phyloP scores from a whole-genome alignment of 169 alveolate genomes.

The Plasmodium relictum region DNA sequence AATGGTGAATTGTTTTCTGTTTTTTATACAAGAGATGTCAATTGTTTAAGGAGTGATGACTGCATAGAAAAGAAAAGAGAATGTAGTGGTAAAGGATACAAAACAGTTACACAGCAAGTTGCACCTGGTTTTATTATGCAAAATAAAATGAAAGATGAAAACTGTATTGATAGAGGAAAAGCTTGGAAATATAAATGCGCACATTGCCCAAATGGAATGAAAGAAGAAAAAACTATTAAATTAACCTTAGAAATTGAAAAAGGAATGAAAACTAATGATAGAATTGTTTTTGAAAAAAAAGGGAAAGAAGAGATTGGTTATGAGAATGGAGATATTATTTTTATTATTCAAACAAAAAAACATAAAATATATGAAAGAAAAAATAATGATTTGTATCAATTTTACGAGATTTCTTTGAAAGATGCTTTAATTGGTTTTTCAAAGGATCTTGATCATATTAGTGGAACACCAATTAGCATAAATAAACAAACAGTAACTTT shows the following conservation, averaged over 20 bases:
- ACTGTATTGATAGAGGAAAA: slow-evolving; percentile 87
- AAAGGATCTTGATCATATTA: slow-evolving; percentile 84
- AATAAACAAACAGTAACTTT: slow-evolving; percentile 86
- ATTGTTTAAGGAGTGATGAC: slow-evolving; percentile 87
- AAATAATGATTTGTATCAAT: slow-evolving; percentile 86
- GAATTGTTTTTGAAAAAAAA: slow-evolving; percentile 86
- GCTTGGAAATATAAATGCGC: slow-evolving; percentile 88
- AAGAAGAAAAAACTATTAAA: slow-evolving; percentile 79
- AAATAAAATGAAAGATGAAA: slow-evolving; percentile 88
- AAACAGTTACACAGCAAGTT: slow-evolving; percentile 87
- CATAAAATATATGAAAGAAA: slow-evolving; percentile 84
- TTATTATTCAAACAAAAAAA: slow-evolving; percentile 81
- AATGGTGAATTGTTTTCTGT: slow-evolving; percentile 84
- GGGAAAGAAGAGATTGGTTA: slow-evolving; percentile 88
- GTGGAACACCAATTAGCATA: slow-evolving; percentile 81
- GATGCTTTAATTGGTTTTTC: slow-evolving; percentile 89
- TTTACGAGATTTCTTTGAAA: slow-evolving; percentile 84
- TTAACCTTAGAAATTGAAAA: slow-evolving; percentile 79
- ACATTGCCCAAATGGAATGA: slow-evolving; percentile 67
- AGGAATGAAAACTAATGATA: slow-evolving; percentile 85
- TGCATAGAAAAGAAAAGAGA: slow-evolving; percentile 86
- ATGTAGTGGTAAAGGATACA: slow-evolving; percentile 87
- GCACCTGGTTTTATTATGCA: slow-evolving; percentile 91
- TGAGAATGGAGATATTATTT: slow-evolving; percentile 86
- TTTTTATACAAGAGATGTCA: slow-evolving; percentile 80